Evolutionary conservation across 2,329 filamentous ascomycete species (phyloP).

Genomic region (Claviceps monticola): DNA sequence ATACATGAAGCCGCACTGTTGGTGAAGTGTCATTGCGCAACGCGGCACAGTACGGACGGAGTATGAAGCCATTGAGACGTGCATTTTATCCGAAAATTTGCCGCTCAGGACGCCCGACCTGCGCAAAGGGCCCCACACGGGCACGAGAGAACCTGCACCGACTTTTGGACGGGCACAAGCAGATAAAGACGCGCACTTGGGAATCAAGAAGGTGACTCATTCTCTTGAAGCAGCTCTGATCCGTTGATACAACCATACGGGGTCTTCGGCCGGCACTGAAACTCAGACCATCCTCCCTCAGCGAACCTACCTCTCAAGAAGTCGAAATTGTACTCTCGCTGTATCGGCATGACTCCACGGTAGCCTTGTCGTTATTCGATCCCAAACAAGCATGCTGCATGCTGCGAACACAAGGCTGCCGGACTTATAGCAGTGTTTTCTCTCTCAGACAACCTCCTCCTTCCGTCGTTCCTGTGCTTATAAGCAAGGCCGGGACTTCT

Average conservation of each 20-base stretch:
- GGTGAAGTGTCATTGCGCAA: neutral
- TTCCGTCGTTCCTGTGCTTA: slow-evolving; percentile 6
- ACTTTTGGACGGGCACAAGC: slow-evolving; percentile 24
- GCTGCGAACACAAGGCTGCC: slow-evolving; percentile 27
- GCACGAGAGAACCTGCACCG: slow-evolving; percentile 23
- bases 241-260: slow-evolving; percentile 1
- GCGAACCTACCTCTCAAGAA: neutral
- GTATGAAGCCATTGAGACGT: neutral
- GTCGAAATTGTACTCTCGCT: slow-evolving; percentile 3
- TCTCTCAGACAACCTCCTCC: slow-evolving; percentile 6
- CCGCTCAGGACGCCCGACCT: slow-evolving; percentile 11
- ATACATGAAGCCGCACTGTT: neutral
- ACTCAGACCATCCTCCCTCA: slow-evolving; percentile 1
- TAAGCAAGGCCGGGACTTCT: slow-evolving; percentile 2
- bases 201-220: neutral
- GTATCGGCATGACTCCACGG: slow-evolving; percentile 26
- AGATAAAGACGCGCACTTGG: slow-evolving; percentile 23
- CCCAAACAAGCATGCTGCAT: slow-evolving; percentile 28
- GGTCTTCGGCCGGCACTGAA: neutral
- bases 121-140: slow-evolving; percentile 19
- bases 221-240: neutral
- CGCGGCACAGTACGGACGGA: neutral
- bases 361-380: slow-evolving; percentile 23
- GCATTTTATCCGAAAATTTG: slow-evolving; percentile 15
- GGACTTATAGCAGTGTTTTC: slow-evolving; percentile 28